These are phyloP conservation scores for Dictyostelium purpureum DNA, from an alignment of 78 protist genomes.

Conservation along the genomic window DNA sequence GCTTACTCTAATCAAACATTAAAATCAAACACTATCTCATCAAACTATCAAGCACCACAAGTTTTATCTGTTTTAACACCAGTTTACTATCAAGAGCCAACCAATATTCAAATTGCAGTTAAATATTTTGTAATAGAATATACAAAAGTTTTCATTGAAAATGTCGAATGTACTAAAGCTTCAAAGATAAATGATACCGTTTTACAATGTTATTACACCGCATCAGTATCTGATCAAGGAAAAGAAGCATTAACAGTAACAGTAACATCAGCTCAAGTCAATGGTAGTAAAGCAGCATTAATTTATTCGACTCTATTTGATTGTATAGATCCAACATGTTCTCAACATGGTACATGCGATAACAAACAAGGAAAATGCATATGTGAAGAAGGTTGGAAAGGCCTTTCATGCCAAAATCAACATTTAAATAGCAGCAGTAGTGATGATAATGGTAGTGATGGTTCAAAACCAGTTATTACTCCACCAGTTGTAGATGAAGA, in stretches of 20 bases:
- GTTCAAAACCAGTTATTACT: neutral
- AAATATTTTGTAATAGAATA: neutral
- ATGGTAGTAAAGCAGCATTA: neutral
- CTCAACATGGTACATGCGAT: conserved; percentile 11
- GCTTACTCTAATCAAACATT: neutral
- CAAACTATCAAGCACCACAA: neutral
- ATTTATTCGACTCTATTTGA: neutral
- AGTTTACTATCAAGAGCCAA: neutral
- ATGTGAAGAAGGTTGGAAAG: neutral
- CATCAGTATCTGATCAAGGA: neutral
- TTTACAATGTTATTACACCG: neutral
- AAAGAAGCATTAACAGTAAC: neutral
- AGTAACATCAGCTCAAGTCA: neutral
- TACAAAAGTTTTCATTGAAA: neutral
- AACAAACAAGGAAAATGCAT: neutral
- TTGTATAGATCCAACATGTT: neutral
- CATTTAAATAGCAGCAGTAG: too few relatives aligned
- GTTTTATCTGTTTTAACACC: neutral
- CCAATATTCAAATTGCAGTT: neutral
- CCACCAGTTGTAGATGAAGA: conserved; percentile 37
- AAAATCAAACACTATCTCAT: neutral
- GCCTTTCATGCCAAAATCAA: too few relatives aligned
- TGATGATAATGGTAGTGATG: neutral
- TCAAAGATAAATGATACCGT: neutral
- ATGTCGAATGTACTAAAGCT: neutral